Percentiles rank a stretch among this genome's conserved stretches.
Conservation (phyloP, 371 early-diverging fungal species). For the Funneliformis caledonium region DNA sequence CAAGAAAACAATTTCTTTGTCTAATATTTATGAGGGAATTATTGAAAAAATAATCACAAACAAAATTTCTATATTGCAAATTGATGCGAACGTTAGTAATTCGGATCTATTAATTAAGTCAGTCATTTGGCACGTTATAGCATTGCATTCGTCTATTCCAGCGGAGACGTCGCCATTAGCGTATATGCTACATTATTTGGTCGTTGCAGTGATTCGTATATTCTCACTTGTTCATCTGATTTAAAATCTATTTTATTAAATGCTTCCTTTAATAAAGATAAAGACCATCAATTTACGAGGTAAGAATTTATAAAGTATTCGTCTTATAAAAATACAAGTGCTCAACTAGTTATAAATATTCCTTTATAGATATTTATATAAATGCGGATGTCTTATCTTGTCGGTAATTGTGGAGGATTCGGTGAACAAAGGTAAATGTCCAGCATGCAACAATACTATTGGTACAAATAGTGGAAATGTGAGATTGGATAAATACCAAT, state of each 20-base stretch:
- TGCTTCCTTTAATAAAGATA: neutral
- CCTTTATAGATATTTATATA: slow-evolving; percentile 35
- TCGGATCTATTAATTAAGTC: slow-evolving; percentile 14
- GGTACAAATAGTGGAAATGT: neutral
- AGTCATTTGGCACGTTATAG: slow-evolving; percentile 26
- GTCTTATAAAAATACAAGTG: neutral
- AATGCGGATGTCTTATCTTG: slow-evolving; percentile 37
- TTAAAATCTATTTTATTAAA: slow-evolving; percentile 8
- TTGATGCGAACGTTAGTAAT: neutral
- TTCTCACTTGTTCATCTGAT: slow-evolving; percentile 28
- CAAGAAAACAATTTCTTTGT: neutral
- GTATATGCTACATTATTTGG: slow-evolving; percentile 12
- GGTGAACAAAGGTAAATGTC: slow-evolving; percentile 6
- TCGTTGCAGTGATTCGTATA: slow-evolving; percentile 9
- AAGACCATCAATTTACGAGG: slow-evolving; percentile 4
- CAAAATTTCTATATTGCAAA: neutral
- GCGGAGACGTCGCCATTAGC: slow-evolving; percentile 26
- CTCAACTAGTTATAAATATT: neutral
- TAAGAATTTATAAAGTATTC: neutral
- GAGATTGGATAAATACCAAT: neutral
- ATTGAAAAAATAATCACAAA: neutral
- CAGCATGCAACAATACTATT: slow-evolving; percentile 12
- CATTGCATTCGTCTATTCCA: slow-evolving; percentile 22
- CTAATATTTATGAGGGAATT: neutral
- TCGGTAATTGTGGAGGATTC: slow-evolving; percentile 35